A percentile compares a stretch with the other conserved stretches of the same genome.
phyloP scores from a whole-genome alignment of 1,284 basidiomycete species.

The Moniliophthora roreri region DNA sequence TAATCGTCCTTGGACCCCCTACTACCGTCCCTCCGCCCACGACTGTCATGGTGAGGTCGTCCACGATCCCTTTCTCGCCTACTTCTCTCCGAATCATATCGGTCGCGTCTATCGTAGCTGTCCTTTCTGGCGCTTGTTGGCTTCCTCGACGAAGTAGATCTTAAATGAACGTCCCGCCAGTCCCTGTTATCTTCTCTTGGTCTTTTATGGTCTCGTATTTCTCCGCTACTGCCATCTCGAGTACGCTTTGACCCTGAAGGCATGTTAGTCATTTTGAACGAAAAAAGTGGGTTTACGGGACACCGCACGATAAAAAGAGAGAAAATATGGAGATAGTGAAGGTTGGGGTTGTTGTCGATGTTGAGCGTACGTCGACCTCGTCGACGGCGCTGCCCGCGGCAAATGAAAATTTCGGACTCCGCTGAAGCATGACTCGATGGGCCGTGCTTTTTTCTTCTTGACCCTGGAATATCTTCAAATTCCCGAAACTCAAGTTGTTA shows the following conservation, averaged over 20 bases:
- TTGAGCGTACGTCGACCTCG: too few species aligned
- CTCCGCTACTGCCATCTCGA: conserved; percentile 56
- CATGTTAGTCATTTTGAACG: conserved; percentile 72
- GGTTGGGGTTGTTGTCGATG: too few species aligned
- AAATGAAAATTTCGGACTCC: too few species aligned
- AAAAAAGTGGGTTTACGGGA: conserved; percentile 65
- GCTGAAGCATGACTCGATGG: too few species aligned
- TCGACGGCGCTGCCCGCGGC: too few species aligned
- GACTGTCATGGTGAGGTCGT: not conserved
- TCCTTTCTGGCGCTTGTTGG: conserved; percentile 31
- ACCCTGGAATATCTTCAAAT: too few species aligned
- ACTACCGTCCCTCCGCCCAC: not conserved
- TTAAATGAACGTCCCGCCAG: conserved; percentile 45
- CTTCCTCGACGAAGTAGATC: conserved; percentile 26
- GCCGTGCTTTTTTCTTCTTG: too few species aligned
- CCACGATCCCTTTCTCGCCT: conserved; percentile 7
- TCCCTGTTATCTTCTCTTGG: conserved; percentile 63
- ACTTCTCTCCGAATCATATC: conserved; percentile 12
- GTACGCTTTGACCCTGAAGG: conserved; percentile 81
- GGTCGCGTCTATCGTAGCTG: conserved; percentile 31
- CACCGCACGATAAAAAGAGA: conserved; percentile 73
- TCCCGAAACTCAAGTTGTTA: too few species aligned
- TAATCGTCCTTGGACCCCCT: too few species aligned
- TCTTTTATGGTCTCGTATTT: conserved; percentile 44
- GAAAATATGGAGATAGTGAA: conserved; percentile 3